These are phyloP conservation scores for Chaetomium cochliodes DNA, from an alignment of 495 filamentous ascomycete genomes.

Conservation along the genomic window DNA sequence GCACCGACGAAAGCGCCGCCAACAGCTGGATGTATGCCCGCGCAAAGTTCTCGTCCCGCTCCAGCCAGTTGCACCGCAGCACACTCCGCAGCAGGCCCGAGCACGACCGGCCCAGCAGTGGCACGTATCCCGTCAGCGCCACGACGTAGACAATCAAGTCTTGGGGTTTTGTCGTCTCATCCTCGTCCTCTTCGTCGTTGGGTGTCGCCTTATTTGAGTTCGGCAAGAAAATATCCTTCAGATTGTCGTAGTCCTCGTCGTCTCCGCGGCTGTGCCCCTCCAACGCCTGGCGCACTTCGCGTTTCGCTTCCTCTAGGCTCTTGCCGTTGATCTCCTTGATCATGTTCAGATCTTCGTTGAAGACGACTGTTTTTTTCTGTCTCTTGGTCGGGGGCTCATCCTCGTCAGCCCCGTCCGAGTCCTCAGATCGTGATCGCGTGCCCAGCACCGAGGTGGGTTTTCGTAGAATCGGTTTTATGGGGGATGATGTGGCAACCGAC, in stretches of 20 bases:
- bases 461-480: constrained; percentile 50
- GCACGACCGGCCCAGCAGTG: constrained; percentile 68
- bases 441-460: constrained; percentile 38
- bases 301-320: constrained; percentile 57
- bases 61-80: constrained; percentile 77
- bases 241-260: constrained; percentile 65
- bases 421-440: constrained; percentile 41
- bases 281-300: constrained; percentile 72
- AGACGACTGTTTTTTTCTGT: constrained; percentile 60
- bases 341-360: constrained; percentile 69
- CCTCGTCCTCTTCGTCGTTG: constrained; percentile 36
- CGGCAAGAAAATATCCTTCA: constrained; percentile 66
- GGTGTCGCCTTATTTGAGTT: constrained; percentile 37
- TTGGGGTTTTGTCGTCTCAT: constrained; percentile 33
- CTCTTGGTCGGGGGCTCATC: constrained; percentile 55
- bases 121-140: constrained; percentile 71
- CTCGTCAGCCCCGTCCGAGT: constrained; percentile 44
- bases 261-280: constrained; percentile 65
- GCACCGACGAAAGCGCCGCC: constrained; percentile 74
- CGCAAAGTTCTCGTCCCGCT: constrained; percentile 75
- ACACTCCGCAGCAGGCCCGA: constrained; percentile 70
- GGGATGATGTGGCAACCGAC: constrained; percentile 25
- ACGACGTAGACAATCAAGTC: constrained; percentile 71
- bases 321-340: constrained; percentile 52
- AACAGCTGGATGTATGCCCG: constrained; percentile 77